Conservation (phyloP, 2,329 filamentous ascomycete species). For the Neoascochyta sp. region DNA sequence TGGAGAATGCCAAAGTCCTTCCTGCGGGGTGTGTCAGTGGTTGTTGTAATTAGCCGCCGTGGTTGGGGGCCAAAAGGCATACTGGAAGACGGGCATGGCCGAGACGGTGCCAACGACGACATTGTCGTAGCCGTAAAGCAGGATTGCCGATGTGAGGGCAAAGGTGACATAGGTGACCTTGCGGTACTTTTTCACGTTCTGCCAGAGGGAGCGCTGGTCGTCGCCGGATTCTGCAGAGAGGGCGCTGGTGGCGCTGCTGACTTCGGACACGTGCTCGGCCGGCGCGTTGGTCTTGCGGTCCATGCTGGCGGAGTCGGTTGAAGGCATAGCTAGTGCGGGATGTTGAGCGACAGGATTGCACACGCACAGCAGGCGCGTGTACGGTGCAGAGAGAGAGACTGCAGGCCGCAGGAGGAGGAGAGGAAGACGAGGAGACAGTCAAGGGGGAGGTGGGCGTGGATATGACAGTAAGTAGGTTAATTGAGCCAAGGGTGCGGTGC, state of each 20-base stretch:
- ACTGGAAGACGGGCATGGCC: slow-evolving; percentile 31
- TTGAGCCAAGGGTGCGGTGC: too few species aligned
- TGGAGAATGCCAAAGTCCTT: slow-evolving; percentile 23
- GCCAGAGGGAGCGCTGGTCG: slow-evolving; percentile 23
- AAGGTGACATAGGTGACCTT: slow-evolving; percentile 24
- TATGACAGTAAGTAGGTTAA: too few species aligned
- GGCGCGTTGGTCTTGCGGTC: slow-evolving; percentile 5
- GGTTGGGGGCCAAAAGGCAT: slow-evolving; percentile 1
- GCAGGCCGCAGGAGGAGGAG: too few species aligned
- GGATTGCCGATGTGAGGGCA: slow-evolving; percentile 24
- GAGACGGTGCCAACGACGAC: slow-evolving; percentile 29
- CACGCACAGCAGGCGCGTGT: too few species aligned
- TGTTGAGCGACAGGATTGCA: too few species aligned
- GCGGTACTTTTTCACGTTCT: slow-evolving; percentile 30
- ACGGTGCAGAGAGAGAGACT: too few species aligned
- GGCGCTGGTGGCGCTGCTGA: slow-evolving; percentile 7
- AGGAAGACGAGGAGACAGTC: too few species aligned
- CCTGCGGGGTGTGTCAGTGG: slow-evolving; percentile 4
- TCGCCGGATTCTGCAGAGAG: slow-evolving; percentile 10
- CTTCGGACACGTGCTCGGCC: slow-evolving; percentile 11
- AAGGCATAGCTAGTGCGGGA: too few species aligned
- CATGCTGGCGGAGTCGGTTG: slow-evolving; percentile 3
- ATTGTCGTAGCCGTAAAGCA: slow-evolving; percentile 32
- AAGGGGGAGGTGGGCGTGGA: too few species aligned
- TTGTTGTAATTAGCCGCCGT: not conserved